Base-by-base conservation (phyloP, 768 basidiomycete genomes). In the Suillus decipiens region DNA sequence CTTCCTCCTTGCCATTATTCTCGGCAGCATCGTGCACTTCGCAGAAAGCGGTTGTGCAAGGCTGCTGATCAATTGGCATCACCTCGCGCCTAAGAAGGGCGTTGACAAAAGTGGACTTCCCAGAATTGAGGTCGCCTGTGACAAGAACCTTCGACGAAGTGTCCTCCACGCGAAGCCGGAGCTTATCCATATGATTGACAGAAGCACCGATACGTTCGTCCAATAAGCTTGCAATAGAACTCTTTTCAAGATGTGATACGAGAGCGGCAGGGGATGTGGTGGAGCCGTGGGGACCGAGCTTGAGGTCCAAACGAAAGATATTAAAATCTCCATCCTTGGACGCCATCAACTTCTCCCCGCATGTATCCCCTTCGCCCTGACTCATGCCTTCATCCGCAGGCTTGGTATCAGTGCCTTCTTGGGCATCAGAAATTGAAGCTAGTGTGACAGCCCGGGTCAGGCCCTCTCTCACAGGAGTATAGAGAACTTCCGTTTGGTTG, bases 61-160 rank as follows among this genome's bases (percentile, higher is more conserved):
- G 97, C 73, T 99, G 97, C 73, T 99, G 95, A 76, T 99, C 97
- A 64, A 96, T 89, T 9, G 97, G 95, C 90, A 99, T 93, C 50
- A 97, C 88, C 71, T 93, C 87, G 7, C 95, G 84, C 53, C 95
- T 83, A 5, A 99, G 86, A 39, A 99, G 81, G 5, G 96, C 93
- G 72, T 99, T 99, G 73, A 99, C 94, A 73, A 99, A 93, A 0
- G 97, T 99, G 22, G 95, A 97, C 78, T 99, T 99, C 70, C 97
- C 97, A 41, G 97, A 92, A 74, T 99, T 99, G 63, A 99, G 83
- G 74, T 99, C 97, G 64, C 97, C 97, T 28, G 97, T 99, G 63
- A 99, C 95, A 66, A 99, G 87, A 57, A 99, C 95, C 75, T 97
- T 94, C 70, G 95, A 96, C 1, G 93, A 91, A 7, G 89, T 94